Conservation (phyloP, 495 filamentous ascomycete genomes). For the Tuber aestivum region DNA sequence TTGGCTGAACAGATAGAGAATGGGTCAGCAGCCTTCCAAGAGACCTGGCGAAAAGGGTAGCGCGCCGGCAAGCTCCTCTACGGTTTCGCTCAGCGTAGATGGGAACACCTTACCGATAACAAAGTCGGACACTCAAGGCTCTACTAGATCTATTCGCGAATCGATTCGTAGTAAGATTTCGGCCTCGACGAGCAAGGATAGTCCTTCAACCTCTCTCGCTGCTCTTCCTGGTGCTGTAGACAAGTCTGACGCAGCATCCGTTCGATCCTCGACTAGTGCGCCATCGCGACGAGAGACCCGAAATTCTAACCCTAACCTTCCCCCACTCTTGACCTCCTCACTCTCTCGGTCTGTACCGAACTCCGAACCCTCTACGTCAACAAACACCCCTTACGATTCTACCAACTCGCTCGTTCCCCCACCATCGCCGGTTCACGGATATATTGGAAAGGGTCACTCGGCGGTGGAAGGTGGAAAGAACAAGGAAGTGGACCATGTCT, state of each 20-base stretch:
- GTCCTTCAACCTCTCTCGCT: constrained; percentile 67
- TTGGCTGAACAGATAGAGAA: constrained; percentile 45
- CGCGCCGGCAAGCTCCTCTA: constrained; percentile 43
- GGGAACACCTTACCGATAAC: constrained; percentile 67
- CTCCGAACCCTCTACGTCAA: constrained; percentile 47
- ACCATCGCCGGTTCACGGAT: constrained; percentile 78
- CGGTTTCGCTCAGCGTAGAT: constrained; percentile 34
- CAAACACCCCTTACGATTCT: constrained; percentile 43
- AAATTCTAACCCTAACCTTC: constrained; percentile 39
- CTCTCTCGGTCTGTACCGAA: constrained; percentile 17
- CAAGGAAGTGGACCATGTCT: constrained; percentile 91
- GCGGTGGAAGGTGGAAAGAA: constrained; percentile 72
- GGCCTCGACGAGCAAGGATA: constrained; percentile 59
- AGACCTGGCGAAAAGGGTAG: constrained; percentile 44
- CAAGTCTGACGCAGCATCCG: constrained; percentile 67
- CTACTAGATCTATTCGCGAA: constrained; percentile 72
- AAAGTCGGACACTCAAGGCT: constrained; percentile 92
- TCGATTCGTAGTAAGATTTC: constrained; percentile 71
- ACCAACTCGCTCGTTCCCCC: constrained; percentile 64
- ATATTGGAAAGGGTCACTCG: constrained; percentile 67
- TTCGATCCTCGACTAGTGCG: constrained; percentile 45
- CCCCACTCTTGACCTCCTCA: constrained; percentile 39
- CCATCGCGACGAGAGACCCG: constrained; percentile 42
- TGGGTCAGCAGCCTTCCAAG: constrained; percentile 94
- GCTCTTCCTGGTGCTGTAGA: constrained; percentile 60